Percentiles rank a stretch among this genome's conserved stretches.
These are phyloP conservation scores for Clonostachys rosea DNA, from an alignment of 2,329 filamentous ascomycete species.

Conservation along the genomic window DNA sequence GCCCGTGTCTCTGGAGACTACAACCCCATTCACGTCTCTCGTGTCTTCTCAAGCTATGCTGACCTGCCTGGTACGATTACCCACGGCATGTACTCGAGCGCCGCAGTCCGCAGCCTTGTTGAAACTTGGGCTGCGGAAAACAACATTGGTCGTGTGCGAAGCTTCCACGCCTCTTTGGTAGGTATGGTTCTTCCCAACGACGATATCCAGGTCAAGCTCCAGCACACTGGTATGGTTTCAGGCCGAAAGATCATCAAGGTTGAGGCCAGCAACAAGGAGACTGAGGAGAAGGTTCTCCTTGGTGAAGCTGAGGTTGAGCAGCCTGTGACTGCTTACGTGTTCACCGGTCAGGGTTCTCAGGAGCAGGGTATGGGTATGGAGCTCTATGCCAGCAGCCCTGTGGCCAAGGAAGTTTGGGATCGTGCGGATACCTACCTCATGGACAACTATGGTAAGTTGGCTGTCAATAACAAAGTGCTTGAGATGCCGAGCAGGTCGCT, in stretches of 20 bases:
- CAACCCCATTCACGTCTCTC: conserved; percentile 98
- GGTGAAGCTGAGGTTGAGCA: conserved; percentile 98
- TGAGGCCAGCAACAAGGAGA: conserved; percentile 91
- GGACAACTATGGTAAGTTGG: conserved; percentile 84
- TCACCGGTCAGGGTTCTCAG: conserved; percentile 96
- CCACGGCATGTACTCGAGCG: conserved; percentile 99
- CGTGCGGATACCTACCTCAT: conserved; percentile 96
- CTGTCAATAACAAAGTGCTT: neutral
- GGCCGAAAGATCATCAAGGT: conserved; percentile 99
- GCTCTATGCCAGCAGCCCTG: conserved; percentile 85
- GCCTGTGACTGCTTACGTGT: conserved; percentile 93
- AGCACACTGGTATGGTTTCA: conserved; percentile 96
- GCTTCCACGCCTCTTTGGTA: conserved; percentile 95
- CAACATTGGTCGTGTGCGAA: conserved; percentile 93
- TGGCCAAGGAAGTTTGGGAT: conserved; percentile 97
- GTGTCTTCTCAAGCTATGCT: conserved; percentile 93
- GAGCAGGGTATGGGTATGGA: conserved; percentile 99
- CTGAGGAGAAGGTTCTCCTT: conserved; percentile 90
- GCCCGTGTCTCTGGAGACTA: conserved; percentile 96
- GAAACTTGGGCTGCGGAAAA: conserved; percentile 99
- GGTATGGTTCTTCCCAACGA: conserved; percentile 99
- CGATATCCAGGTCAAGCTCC: conserved; percentile 87
- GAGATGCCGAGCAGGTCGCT: neutral
- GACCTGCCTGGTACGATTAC: conserved; percentile 96
- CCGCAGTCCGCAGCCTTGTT: conserved; percentile 89